Percentiles rank a stretch among this genome's conserved stretches.
phyloP scores from a whole-genome alignment of 108 stramenopile genomes.

The Parmales sp. region DNA sequence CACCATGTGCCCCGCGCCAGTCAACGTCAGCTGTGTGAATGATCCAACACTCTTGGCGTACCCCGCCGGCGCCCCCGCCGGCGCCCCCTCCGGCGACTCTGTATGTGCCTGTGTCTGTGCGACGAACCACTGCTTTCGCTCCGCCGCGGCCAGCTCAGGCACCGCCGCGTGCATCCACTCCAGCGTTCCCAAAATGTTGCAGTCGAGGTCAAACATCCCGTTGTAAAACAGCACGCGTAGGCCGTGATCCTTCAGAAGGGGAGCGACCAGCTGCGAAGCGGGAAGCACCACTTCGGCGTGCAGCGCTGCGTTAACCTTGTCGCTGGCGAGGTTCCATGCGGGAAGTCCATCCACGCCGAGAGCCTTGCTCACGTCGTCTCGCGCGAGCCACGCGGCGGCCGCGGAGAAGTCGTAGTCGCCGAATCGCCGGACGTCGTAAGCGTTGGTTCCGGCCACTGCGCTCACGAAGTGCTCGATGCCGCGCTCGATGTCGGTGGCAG shows the following conservation, averaged over 20 bases:
- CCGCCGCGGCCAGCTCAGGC: not conserved
- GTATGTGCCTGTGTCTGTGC: no score
- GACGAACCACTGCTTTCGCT: not conserved
- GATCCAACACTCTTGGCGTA: not conserved
- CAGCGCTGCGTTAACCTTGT: not conserved
- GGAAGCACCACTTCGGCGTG: not conserved
- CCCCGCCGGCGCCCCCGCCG: not conserved
- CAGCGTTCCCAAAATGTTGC: slow-evolving; percentile 4
- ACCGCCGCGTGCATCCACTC: slow-evolving; percentile 5
- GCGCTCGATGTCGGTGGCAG: not conserved
- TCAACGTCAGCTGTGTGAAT: not conserved
- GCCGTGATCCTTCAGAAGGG: not conserved
- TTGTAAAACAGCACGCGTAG: slow-evolving; percentile 6
- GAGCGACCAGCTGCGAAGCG: not conserved
- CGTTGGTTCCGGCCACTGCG: slow-evolving; percentile 25
- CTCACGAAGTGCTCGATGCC: slow-evolving; percentile 7
- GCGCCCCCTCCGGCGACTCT: not conserved
- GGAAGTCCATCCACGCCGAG: not conserved
- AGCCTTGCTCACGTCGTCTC: not conserved
- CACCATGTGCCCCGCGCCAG: slow-evolving; percentile 40
- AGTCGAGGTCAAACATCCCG: slow-evolving; percentile 1
- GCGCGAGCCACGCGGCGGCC: slow-evolving; percentile 23
- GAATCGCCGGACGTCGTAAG: slow-evolving; percentile 40
- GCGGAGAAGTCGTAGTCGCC: slow-evolving; percentile 45
- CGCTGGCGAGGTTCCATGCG: slow-evolving; percentile 4